Base-by-base conservation (phyloP, 73 alveolate genomes). In the Stentor roeselii region DNA sequence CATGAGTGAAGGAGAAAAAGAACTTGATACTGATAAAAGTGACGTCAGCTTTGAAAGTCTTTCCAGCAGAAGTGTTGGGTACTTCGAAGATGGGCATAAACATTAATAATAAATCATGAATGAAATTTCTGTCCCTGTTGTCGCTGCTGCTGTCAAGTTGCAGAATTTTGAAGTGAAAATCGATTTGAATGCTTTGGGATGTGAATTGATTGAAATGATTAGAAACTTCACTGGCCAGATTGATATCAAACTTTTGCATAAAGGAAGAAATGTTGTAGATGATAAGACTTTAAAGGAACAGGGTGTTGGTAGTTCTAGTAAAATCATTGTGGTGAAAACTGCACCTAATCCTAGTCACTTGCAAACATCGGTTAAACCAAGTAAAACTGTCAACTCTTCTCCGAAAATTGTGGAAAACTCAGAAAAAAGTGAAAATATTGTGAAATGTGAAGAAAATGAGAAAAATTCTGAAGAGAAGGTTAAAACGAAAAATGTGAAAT, bases 1-100 rank as follows among this genome's bases (percentile, higher is more conserved):
- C 0, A 36, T 27, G 41, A 67, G 80, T 40, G 80, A 67, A 32
- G 80, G 80, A 1, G 67, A 50, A 50, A 50, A 50, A 50, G 80
- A 67, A 67, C 41, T 15, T 15, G 80, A 67, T 32, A 67, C 80
- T 27, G 80, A 67, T 34, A 67, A 32, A 67, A 67, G 80, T 34
- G 80, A 67, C 34, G 11, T 67, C 15, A 21, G 41, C 41, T 67
- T 67, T 2, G 80, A 67, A 67, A 67, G 80, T 32, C 34, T 21
- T 32, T 67, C 80, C 0, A 67, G 80, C 41, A 67, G 80, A 67
- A 67, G 80, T 2, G 80, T 67, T 0, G 80, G 80, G 80, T 34
- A 27, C 27, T 67, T 30, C 34, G 37, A 67, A 14, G 80, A 50
- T 50, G 67, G 21, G 21, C 67, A n/a, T n/a, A n/a, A n/a, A n/a